Evolutionary conservation across 176 grass and related monocot species (phyloP), one percentile per base, ranked within the genome.

Genomic region (Oryza australiensis): DNA sequence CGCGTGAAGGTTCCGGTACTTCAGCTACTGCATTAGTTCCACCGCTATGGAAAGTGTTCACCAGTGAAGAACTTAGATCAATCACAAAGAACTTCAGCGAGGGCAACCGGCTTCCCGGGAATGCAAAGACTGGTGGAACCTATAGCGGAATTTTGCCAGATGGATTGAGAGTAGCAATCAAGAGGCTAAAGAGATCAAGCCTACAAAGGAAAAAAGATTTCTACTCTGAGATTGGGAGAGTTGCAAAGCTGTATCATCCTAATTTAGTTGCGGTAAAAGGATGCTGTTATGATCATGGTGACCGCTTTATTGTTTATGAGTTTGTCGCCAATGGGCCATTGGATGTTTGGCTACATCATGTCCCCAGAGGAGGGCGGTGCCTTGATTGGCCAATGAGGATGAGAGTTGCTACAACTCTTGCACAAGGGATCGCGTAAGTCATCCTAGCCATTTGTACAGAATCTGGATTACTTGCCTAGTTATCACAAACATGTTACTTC

Each of bases 11-110:
- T 66, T 91, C 85, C 26, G 80, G 88, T 79, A 55, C 90, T 70
- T 94, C 93, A 67, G 78, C 87, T 84, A 88, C 85, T 51, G 90
- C 93, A 57, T 82, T 98, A 79, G 88, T 98, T 37, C 85, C 87
- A 18, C 90, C 95, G 9, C 78, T 89, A 33, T 98, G 96, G 96
- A 90, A 91, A 88, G 96, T 95, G 64, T 98, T 93, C 82, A 88
- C 90, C 2, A 86, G 86, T 76, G 96, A 98, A 71, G 96, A 98
- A 74, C 82, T 98, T 53, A 80, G 96, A 88, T 91, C 83, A 67
- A 93, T 95, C 74, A 98, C 96, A 65, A 98, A 98, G 78, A 98
- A 98, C 80, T 98, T 98, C 72, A 98, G 93, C 10, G 90, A 98
- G 86, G 96, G 93, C 88, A 95, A 94, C 57, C 81, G 96, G 77